Evolutionary conservation across 1,284 basidiomycete species (phyloP).

Genomic region (Omphalotus olearius): DNA sequence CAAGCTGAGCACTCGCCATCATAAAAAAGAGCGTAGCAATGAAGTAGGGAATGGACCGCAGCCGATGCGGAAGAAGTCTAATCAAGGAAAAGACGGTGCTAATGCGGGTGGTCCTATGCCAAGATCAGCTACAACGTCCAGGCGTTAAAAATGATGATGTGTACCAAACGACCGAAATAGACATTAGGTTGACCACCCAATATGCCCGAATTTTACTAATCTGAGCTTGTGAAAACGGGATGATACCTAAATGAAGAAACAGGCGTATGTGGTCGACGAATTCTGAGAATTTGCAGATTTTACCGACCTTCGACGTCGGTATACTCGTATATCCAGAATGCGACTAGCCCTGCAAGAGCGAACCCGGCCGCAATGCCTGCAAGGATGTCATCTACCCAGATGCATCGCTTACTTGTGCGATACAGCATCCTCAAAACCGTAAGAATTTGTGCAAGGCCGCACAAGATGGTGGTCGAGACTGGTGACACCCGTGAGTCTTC

Average conservation of each 20-base stretch:
- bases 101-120: constrained; percentile 8
- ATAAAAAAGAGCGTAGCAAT: neutral
- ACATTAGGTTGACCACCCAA: constrained; percentile 10
- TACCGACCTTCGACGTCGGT: neutral
- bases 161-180: constrained; percentile 13
- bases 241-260: constrained; percentile 2
- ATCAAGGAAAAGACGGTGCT: constrained; percentile 10
- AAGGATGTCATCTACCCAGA: constrained; percentile 14
- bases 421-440: constrained; percentile 9
- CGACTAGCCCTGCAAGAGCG: constrained; percentile 7
- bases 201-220: constrained; percentile 4
- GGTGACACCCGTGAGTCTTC: neutral
- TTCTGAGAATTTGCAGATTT: neutral
- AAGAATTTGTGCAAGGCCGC: constrained; percentile 11
- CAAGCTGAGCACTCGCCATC: constrained; percentile 9
- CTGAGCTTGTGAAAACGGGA: constrained; percentile 1
- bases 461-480: constrained; percentile 12
- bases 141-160: neutral
- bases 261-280: neutral
- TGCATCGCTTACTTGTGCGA: constrained; percentile 1
- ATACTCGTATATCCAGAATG: constrained; percentile 10
- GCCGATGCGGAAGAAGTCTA: constrained; percentile 1
- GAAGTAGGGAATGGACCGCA: constrained; percentile 8
- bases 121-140: neutral
- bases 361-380: constrained; percentile 5